phyloP scores from a whole-genome alignment of 306 rosid genomes.

The Coriaria nepalensis region DNA sequence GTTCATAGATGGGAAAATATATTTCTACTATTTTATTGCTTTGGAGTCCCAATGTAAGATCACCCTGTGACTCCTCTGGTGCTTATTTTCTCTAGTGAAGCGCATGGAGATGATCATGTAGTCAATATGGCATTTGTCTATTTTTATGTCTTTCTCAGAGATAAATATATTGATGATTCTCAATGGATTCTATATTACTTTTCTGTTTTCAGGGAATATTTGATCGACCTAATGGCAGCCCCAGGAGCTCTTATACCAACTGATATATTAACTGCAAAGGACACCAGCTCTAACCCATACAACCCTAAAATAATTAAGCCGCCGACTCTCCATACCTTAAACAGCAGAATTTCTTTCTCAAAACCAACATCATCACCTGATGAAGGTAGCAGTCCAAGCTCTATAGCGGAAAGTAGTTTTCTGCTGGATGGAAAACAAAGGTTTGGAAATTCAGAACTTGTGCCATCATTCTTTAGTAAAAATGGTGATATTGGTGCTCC shows the following conservation, averaged over 20 bases:
- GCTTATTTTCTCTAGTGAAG: too few species aligned
- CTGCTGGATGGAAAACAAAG: slow-evolving; percentile 30
- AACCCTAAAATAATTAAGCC: slow-evolving; percentile 37
- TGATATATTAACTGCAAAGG: slow-evolving; percentile 57
- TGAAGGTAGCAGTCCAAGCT: slow-evolving; percentile 69
- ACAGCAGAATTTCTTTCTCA: slow-evolving; percentile 38
- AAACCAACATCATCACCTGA: slow-evolving; percentile 39
- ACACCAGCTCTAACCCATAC: slow-evolving; percentile 34
- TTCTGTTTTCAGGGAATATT: slow-evolving; percentile 75
- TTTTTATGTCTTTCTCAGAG: not conserved
- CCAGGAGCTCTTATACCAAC: slow-evolving; percentile 94
- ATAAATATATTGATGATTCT: slow-evolving; percentile 8
- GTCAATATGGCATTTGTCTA: too few species aligned
- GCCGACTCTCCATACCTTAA: slow-evolving; percentile 31
- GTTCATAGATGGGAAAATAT: too few species aligned
- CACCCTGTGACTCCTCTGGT: too few species aligned
- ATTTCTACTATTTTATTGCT: too few species aligned
- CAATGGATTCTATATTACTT: slow-evolving; percentile 20
- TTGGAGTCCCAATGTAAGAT: too few species aligned
- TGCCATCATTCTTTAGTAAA: slow-evolving; percentile 29
- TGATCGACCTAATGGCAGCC: slow-evolving; percentile 98
- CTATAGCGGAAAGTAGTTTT: slow-evolving; percentile 24
- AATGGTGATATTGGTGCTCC: slow-evolving; percentile 32
- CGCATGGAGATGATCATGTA: too few species aligned
- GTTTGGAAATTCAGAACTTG: slow-evolving; percentile 41